Conservation (phyloP, 2,329 filamentous ascomycete species). For the Elsinoe batatas region DNA sequence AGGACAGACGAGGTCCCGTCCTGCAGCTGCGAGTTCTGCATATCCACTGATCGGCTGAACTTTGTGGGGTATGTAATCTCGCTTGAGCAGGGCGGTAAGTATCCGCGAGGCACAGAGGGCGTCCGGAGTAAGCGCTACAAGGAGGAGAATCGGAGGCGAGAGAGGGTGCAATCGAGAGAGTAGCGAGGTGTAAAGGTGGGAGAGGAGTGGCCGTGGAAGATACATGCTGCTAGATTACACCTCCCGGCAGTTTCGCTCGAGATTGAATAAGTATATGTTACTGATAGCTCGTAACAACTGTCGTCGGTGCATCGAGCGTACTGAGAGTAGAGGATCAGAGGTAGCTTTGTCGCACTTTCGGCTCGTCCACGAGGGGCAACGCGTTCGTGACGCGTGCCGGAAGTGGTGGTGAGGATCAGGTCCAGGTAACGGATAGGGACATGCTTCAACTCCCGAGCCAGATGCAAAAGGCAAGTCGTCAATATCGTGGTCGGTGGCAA, state of each 20-base stretch:
- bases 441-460: background rate
- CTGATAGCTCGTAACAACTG: background rate
- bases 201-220: slow-evolving; percentile 80
- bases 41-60: slow-evolving; percentile 93
- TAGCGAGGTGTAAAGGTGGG: slow-evolving; percentile 84
- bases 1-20: slow-evolving; percentile 66
- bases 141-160: slow-evolving; percentile 79
- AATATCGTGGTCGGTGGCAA: background rate
- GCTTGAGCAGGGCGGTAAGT: slow-evolving; percentile 82
- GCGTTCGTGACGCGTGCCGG: background rate
- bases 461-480: background rate
- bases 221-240: slow-evolving; percentile 55
- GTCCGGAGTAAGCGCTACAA: slow-evolving; percentile 90
- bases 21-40: slow-evolving; percentile 72
- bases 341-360: background rate
- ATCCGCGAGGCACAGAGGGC: slow-evolving; percentile 93
- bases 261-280: no score
- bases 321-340: background rate
- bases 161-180: slow-evolving; percentile 79
- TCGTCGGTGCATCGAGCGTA: background rate
- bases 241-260: no score
- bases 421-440: background rate
- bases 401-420: background rate
- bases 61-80: slow-evolving; percentile 96
- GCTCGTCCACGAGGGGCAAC: background rate